Conservation (phyloP, 2,329 filamentous ascomycete species). For the Fusarium humuli region DNA sequence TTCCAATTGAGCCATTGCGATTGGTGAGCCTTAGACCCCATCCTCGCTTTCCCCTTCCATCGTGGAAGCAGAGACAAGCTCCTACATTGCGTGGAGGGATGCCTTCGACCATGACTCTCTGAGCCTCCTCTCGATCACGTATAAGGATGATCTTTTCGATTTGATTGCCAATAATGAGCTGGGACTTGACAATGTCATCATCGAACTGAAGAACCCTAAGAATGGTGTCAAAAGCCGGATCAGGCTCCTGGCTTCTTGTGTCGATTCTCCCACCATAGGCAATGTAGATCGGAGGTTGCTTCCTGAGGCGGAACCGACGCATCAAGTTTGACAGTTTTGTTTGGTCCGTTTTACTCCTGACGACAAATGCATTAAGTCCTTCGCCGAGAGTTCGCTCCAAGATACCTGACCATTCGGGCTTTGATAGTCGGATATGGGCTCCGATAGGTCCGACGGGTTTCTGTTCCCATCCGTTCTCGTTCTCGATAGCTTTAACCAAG, state of each 20-base stretch:
- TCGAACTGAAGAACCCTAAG: constrained; percentile 85
- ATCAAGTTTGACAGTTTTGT: constrained; percentile 75
- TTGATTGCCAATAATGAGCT: constrained; percentile 82
- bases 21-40: constrained; percentile 70
- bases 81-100: constrained; percentile 75
- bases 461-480: constrained; percentile 74
- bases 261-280: constrained; percentile 53
- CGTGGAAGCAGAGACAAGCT: constrained; percentile 76
- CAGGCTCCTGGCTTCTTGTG: constrained; percentile 72
- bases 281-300: constrained; percentile 54
- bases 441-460: constrained; percentile 89
- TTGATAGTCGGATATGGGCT: constrained; percentile 77
- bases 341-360: constrained; percentile 81
- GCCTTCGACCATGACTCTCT: constrained; percentile 74
- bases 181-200: constrained; percentile 79
- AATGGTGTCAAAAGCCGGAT: constrained; percentile 78
- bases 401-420: constrained; percentile 85
- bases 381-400: constrained; percentile 82
- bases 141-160: constrained; percentile 91
- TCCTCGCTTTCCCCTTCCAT: constrained; percentile 64
- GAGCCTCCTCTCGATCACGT: constrained; percentile 72
- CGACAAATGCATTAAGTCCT: constrained; percentile 80
- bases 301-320: constrained; percentile 67
- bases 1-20: constrained; percentile 56
- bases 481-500: constrained; percentile 75